A percentile compares a stretch with the other conserved stretches of the same genome.
Conservation (phyloP, 1,284 basidiomycete genomes). For the Fomitopsis pinicola region DNA sequence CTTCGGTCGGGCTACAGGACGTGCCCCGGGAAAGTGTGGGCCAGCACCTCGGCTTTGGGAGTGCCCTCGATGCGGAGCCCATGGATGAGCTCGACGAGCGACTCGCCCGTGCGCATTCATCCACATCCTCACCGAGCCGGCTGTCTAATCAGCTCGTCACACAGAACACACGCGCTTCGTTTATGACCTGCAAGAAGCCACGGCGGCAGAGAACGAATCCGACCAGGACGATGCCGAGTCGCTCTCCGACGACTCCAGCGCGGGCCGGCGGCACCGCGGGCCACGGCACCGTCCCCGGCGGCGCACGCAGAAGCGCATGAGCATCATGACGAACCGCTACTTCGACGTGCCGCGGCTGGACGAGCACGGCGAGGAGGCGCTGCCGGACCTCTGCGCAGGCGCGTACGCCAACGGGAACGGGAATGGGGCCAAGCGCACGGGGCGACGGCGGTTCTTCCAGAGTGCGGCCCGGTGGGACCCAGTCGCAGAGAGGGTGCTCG, state of each 20-base stretch:
- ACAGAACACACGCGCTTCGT: slow-evolving; percentile 61
- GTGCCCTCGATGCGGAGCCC: slow-evolving; percentile 38
- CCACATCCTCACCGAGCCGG: neutral
- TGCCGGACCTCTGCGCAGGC: slow-evolving; percentile 19
- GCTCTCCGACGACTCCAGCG: neutral
- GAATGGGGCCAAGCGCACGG: slow-evolving; percentile 9
- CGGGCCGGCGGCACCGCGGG: neutral
- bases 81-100: slow-evolving; percentile 61
- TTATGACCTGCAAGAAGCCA: slow-evolving; percentile 53
- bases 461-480: slow-evolving; percentile 40
- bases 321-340: slow-evolving; percentile 56
- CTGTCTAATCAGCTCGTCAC: neutral
- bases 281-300: slow-evolving; percentile 4
- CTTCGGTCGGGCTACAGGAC: slow-evolving; percentile 85
- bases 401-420: slow-evolving; percentile 20
- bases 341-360: slow-evolving; percentile 38
- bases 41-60: slow-evolving; percentile 55
- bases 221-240: slow-evolving; percentile 20
- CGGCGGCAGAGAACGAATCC: slow-evolving; percentile 37
- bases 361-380: slow-evolving; percentile 15
- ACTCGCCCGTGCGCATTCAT: slow-evolving; percentile 55
- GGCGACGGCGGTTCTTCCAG: slow-evolving; percentile 53
- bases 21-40: slow-evolving; percentile 69
- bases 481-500: slow-evolving; percentile 14
- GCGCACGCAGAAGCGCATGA: slow-evolving; percentile 52